Evolutionary conservation across 2,329 filamentous ascomycete species (phyloP).

Genomic region (Exophiala xenobiotica): DNA sequence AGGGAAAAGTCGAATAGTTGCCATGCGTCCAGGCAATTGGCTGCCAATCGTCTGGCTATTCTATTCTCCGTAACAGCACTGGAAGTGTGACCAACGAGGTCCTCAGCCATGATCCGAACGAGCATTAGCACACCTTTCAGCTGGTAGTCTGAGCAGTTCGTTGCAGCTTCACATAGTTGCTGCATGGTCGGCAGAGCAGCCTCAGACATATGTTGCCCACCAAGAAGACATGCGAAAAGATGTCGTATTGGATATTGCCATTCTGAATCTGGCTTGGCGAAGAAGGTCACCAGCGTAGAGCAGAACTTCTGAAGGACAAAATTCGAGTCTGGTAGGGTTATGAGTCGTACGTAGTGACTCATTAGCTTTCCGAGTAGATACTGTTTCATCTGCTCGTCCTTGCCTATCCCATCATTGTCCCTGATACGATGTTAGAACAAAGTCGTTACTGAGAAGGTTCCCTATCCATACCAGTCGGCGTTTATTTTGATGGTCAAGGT

Average conservation of each 20-base stretch:
- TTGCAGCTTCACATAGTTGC: conserved; percentile 32
- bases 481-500: conserved; percentile 95
- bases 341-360: conserved; percentile 43
- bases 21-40: conserved; percentile 23
- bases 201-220: conserved; percentile 39
- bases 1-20: conserved; percentile 19
- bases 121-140: conserved; percentile 23
- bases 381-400: conserved; percentile 32
- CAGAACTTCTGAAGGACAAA: conserved; percentile 49
- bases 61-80: conserved; percentile 8
- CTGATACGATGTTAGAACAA: conserved; percentile 5
- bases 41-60: conserved; percentile 15
- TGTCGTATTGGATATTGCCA: conserved; percentile 37
- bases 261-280: conserved; percentile 40
- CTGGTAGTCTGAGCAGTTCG: conserved; percentile 13
- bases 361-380: conserved; percentile 44
- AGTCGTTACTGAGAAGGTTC: conserved; percentile 2
- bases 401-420: conserved; percentile 36
- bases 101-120: conserved; percentile 42
- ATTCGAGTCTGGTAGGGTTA: conserved; percentile 39
- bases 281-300: conserved; percentile 45
- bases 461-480: conserved; percentile 66
- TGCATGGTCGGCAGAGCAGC: conserved; percentile 39
- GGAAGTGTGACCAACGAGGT: conserved; percentile 15
- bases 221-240: conserved; percentile 37